Percentiles rank a stretch among this genome's conserved stretches.
Evolutionary conservation across 179 eudicot genomes (phyloP).

Genomic region (Vitellaria paradoxa): DNA sequence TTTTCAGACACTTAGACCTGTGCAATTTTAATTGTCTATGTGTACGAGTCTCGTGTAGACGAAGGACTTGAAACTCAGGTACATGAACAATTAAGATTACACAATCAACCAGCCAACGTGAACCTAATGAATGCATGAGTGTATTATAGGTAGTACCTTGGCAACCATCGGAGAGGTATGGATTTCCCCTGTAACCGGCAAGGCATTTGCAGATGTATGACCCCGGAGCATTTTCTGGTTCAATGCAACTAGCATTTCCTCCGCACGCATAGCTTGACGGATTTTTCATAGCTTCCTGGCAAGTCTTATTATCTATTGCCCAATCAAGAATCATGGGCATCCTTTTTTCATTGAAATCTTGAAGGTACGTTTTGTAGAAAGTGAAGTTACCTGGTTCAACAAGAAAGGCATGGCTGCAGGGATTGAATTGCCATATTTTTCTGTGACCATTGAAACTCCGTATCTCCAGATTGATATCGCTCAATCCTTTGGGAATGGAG

Average conservation of each 20-base stretch:
- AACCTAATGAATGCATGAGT: background rate
- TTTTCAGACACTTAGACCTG: too few relatives aligned
- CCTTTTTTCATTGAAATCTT: too few relatives aligned
- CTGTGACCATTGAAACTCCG: background rate
- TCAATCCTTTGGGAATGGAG: background rate
- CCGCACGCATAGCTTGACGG: too few relatives aligned
- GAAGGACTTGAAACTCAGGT: background rate
- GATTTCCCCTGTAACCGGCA: background rate
- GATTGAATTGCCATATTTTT: background rate
- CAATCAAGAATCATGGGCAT: too few relatives aligned
- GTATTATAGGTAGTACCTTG: conserved; percentile 4
- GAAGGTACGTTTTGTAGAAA: background rate
- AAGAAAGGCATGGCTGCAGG: conserved; percentile 8
- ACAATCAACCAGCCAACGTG: background rate
- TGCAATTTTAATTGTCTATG: too few relatives aligned
- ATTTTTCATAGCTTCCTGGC: too few relatives aligned
- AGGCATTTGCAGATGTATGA: background rate
- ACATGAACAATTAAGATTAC: background rate
- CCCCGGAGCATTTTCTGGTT: background rate
- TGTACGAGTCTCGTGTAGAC: too few relatives aligned
- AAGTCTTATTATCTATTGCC: too few relatives aligned
- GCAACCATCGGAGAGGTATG: conserved; percentile 10
- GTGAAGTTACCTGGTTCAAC: background rate
- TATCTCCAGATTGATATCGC: rapidly evolving
- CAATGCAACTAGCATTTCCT: too few relatives aligned